phyloP scores from a whole-genome alignment of 805 yeast genomes.

The Wickerhamiella siamensis region DNA sequence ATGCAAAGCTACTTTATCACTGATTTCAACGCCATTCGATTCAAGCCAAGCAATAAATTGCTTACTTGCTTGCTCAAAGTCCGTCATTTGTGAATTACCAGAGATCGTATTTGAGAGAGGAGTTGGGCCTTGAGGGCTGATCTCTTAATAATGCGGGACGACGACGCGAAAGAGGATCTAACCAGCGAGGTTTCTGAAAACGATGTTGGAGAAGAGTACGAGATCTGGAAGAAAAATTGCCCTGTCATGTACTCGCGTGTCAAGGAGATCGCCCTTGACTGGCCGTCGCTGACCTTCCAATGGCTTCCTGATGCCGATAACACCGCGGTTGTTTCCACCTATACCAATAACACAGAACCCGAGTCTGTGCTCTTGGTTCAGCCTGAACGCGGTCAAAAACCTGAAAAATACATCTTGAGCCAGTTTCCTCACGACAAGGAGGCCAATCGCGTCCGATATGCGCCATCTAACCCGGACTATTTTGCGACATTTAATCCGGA shows the following conservation, averaged over 20 bases:
- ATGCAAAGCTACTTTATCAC: slow-evolving; percentile 41
- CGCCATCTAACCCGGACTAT: slow-evolving; percentile 7
- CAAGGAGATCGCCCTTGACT: slow-evolving; percentile 50
- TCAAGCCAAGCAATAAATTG: slow-evolving; percentile 35
- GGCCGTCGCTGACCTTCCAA: slow-evolving; percentile 59
- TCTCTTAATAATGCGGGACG: not conserved
- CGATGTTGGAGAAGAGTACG: slow-evolving; percentile 20
- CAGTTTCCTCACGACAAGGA: slow-evolving; percentile 1
- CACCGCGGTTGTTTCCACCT: slow-evolving; percentile 14
- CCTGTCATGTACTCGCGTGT: slow-evolving; percentile 64
- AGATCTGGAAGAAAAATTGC: slow-evolving; percentile 70
- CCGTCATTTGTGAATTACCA: not conserved
- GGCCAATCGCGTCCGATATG: slow-evolving; percentile 8
- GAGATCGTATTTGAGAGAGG: no score
- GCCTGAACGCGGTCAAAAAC: slow-evolving; percentile 1
- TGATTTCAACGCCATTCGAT: slow-evolving; percentile 31
- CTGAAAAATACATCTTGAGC: not conserved
- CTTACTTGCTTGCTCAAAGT: slow-evolving; percentile 25
- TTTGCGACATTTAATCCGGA: slow-evolving; percentile 11
- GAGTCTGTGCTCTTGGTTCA: slow-evolving; percentile 12
- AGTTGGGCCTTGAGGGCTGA: no score
- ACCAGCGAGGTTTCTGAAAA: not conserved
- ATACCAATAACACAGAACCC: slow-evolving; percentile 9
- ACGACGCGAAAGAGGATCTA: not conserved
- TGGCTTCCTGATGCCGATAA: slow-evolving; percentile 38